Evolutionary conservation across 352 stramenopile species (phyloP), one percentile per base, ranked within the genome.

Genomic region (Phytophthora uliginosa): DNA sequence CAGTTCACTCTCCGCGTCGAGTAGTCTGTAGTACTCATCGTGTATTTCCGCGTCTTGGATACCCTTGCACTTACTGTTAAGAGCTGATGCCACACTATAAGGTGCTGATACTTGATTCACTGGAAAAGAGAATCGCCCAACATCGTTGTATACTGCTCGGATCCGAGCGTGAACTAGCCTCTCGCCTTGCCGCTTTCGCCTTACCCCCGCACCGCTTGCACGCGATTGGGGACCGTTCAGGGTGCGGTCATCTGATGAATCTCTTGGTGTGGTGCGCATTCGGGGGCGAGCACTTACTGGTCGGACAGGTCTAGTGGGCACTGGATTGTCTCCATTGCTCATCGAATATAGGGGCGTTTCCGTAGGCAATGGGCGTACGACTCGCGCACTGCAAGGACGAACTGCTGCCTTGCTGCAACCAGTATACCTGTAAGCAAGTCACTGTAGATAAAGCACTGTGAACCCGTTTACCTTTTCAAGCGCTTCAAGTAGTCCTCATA

Each of bases 331-430:
- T 6, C 69, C 58, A 48, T 86, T 84, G 8, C 80, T 73, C 82
- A 89, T 89, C 58, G 86, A 90, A 51, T 90, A 88, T 50, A 84
- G 72, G 0, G 82, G 74, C 0, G 82, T 82, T 58, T 92, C 84
- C 13, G 66, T 82, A 24, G 81, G 81, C 42, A 83, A 71, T 28
- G 71, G 81, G 8, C 75, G 81, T 42, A 79, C 6, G 2, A 75
- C 40, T 17, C 78, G 78, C 3, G 78, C 80, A 48, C 81, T 88
- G 10, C 76, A 80, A 24, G 79, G 82, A 12, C 84, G 76, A 62
- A 74, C 24, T 24, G 66, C 62, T 7, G 74, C 47, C 74, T 87
- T 80, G 47, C 84, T 90, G 40, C 4, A 59, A 47, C 36, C 45
- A 66, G n/a, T 22, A 40, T n/a, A 18, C 31, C 18, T 24, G 42